phyloP scores from a whole-genome alignment of 768 basidiomycete genomes.

The Tephrocybe sp. region DNA sequence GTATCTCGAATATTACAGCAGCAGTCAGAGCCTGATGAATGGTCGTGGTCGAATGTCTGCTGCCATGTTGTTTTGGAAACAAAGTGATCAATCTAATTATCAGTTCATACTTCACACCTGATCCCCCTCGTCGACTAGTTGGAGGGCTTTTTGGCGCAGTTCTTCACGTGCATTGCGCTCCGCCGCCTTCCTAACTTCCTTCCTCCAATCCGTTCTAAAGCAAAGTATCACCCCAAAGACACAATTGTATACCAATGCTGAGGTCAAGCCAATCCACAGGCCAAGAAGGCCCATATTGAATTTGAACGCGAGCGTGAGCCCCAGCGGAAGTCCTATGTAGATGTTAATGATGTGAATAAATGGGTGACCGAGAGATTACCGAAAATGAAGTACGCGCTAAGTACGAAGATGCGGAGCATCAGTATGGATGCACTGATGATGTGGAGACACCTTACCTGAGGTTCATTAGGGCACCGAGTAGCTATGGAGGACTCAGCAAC shows the following conservation, averaged over 20 bases:
- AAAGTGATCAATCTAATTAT: no score
- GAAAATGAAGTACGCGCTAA: slow-evolving; percentile 1
- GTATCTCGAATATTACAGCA: no score
- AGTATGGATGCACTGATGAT: not conserved
- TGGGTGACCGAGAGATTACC: not conserved
- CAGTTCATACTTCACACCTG: not conserved
- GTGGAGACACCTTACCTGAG: slow-evolving; percentile 43
- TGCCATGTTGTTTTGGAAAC: no score
- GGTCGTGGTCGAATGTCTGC: no score
- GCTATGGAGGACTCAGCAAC: slow-evolving; percentile 30
- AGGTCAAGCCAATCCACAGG: slow-evolving; percentile 9
- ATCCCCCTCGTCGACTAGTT: not conserved
- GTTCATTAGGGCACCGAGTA: slow-evolving; percentile 75
- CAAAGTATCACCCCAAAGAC: not conserved
- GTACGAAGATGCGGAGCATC: not conserved
- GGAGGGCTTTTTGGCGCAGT: not conserved
- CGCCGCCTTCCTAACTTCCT: slow-evolving; percentile 9
- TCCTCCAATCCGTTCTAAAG: slow-evolving; percentile 8
- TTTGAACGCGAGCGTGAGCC: slow-evolving; percentile 4
- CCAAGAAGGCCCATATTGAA: slow-evolving; percentile 5
- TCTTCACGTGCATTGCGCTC: slow-evolving; percentile 8
- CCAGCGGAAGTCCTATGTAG: slow-evolving; percentile 2
- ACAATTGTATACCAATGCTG: slow-evolving; percentile 3
- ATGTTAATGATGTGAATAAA: not conserved
- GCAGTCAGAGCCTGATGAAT: no score